Percentiles rank a stretch among this genome's conserved stretches.
phyloP scores from a whole-genome alignment of 768 basidiomycete genomes.

The Chlorophyllum brunneum region DNA sequence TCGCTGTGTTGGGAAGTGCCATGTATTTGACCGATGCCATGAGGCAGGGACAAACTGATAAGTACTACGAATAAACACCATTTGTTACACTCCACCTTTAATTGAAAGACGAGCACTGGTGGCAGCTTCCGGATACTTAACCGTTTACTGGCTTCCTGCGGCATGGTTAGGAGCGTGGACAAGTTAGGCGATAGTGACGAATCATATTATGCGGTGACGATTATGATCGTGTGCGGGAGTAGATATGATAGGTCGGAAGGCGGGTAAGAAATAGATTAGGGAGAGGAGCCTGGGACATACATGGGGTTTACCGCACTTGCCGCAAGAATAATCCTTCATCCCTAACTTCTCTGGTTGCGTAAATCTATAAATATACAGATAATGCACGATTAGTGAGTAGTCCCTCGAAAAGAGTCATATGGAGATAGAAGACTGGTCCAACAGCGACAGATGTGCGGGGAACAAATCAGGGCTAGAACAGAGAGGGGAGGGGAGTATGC shows the following conservation, averaged over 20 bases:
- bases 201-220: neutral
- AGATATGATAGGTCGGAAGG: neutral
- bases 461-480: too few relatives aligned
- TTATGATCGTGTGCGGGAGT: neutral
- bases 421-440: too few relatives aligned
- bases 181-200: too few relatives aligned
- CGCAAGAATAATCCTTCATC: slow-evolving; percentile 79
- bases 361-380: slow-evolving; percentile 45
- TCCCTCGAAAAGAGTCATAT: neutral
- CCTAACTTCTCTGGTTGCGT: slow-evolving; percentile 84
- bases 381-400: slow-evolving; percentile 7
- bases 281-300: slow-evolving; percentile 30
- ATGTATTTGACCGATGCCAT: neutral
- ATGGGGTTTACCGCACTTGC: slow-evolving; percentile 72
- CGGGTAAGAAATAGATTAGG: neutral
- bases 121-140: slow-evolving; percentile 84
- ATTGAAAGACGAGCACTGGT: slow-evolving; percentile 88
- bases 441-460: too few relatives aligned
- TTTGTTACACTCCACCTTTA: slow-evolving; percentile 59
- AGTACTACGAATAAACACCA: neutral
- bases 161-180: too few relatives aligned
- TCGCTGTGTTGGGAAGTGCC: slow-evolving; percentile 51
- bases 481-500: too few relatives aligned
- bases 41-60: neutral
- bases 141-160: slow-evolving; percentile 76